phyloP scores from a whole-genome alignment of 768 basidiomycete genomes.

The Filobasidium floriforme region DNA sequence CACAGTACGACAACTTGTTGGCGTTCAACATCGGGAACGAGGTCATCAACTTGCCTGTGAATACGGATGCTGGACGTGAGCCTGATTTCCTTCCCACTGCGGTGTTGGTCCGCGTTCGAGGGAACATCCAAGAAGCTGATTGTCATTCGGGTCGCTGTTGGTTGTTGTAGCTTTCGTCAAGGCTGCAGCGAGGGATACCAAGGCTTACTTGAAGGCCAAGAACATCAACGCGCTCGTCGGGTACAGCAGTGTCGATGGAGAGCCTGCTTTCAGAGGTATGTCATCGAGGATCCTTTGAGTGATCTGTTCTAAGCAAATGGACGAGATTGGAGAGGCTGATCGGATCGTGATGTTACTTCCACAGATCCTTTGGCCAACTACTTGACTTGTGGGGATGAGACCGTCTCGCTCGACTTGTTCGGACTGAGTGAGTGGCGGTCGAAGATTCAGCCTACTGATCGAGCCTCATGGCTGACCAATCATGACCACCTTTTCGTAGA shows the following conservation, averaged over 20 bases:
- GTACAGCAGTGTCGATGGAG: slow-evolving; percentile 77
- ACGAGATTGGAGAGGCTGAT: neutral
- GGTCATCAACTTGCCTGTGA: slow-evolving; percentile 52
- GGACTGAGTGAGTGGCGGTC: slow-evolving; percentile 60
- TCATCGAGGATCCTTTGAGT: neutral
- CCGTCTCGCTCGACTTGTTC: slow-evolving; percentile 69
- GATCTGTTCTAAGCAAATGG: too few relatives aligned
- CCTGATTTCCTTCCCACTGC: too few relatives aligned
- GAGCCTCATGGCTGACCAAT: too few relatives aligned
- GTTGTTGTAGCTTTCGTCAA: slow-evolving; percentile 60
- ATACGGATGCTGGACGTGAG: slow-evolving; percentile 56
- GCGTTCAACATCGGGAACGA: slow-evolving; percentile 90
- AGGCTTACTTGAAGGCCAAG: slow-evolving; percentile 65
- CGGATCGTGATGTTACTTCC: neutral
- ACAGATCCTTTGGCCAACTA: slow-evolving; percentile 61
- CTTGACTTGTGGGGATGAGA: slow-evolving; percentile 66
- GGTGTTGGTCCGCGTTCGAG: too few relatives aligned
- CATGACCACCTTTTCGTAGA: slow-evolving; percentile 18
- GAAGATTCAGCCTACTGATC: neutral
- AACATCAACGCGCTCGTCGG: slow-evolving; percentile 62
- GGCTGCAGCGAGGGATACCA: slow-evolving; percentile 81
- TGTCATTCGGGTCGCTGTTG: neutral
- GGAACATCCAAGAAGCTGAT: too few relatives aligned
- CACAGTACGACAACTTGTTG: slow-evolving; percentile 78
- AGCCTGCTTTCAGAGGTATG: slow-evolving; percentile 52